Evolutionary conservation across 2,329 filamentous ascomycete species (phyloP), one percentile per base, ranked within the genome.

Genomic region (Zalaria sp.): DNA sequence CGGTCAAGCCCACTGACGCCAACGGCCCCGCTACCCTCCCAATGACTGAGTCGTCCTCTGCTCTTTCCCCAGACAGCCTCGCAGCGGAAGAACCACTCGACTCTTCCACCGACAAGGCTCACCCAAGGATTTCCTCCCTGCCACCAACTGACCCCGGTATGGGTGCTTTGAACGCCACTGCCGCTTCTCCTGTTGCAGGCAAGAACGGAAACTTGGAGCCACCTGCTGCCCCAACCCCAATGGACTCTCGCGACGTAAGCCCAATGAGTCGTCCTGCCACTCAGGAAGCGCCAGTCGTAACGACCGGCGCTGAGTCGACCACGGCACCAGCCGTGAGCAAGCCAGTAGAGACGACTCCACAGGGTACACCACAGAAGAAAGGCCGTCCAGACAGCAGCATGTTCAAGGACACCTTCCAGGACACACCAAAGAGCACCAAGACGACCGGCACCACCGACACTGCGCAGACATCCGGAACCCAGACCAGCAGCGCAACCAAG

Each of bases 201-300:
- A 35, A 42, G 25, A 25, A n/a, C 27, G 39, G 51, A 26, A 31
- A 39, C 10, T 46, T 45, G 25, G 43, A 43, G 11, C 18, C 18
- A 18, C 18, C 18, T 18, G 37, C 43, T n/a, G 44, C 40, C 11
- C 40, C 43, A 29, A 37, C 38, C 29, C 29, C 29, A n/a, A 40
- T 47, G 39, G 56, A 58, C 39, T 62, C 59, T 39, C 58, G 62
- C 35, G 64, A 65, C 46, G 59, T 65, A 34, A 63, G 59, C 26
- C 63, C 59, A 31, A 61, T 61, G 56, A 59, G 62, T 46, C 43
- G 38, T 5, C 49, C 48, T 32, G 44, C 43, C 4, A 52, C 55
- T 39, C 60, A 64, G 49, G 60, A 54, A 7, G 46, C 60, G 43
- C 64, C 64, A 4, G 52, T 50, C 5, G 61, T 66, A 39, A 65